phyloP scores from a whole-genome alignment of 78 protist genomes.

The Guillardia theta region DNA sequence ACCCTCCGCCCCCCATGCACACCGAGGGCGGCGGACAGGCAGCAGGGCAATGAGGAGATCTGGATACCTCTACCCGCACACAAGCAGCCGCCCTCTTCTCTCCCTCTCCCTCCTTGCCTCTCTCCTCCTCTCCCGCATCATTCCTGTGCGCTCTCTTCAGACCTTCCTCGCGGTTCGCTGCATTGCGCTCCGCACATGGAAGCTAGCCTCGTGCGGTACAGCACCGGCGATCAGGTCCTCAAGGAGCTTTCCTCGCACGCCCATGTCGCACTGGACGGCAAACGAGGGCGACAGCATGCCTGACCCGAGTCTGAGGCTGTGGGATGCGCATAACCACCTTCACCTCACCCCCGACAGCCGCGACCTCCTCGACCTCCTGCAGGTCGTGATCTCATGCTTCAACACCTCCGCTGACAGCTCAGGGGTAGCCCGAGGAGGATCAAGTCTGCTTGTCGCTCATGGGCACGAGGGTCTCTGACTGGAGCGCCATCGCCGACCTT shows the following conservation, averaged over 20 bases:
- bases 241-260: not conserved
- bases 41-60: no score
- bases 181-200: no score
- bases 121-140: no score
- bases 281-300: not conserved
- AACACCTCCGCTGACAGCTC: not conserved
- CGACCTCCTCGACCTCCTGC: not conserved
- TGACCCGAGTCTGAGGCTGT: not conserved
- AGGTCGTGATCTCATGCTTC: not conserved
- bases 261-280: not conserved
- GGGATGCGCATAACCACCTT: not conserved
- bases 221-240: not conserved
- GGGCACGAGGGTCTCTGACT: not conserved
- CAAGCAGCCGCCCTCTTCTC: no score
- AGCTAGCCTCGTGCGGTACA: not conserved
- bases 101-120: no score
- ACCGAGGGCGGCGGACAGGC: no score
- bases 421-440: not conserved
- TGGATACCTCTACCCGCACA: no score
- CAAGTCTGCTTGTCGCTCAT: not conserved
- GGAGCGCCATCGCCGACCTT: not conserved
- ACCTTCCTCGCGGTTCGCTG: no score
- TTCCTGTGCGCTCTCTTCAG: no score
- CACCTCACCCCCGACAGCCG: not conserved
- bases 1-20: no score